Base-by-base conservation (phyloP, 768 basidiomycete species). In the Tricholomella constricta region DNA sequence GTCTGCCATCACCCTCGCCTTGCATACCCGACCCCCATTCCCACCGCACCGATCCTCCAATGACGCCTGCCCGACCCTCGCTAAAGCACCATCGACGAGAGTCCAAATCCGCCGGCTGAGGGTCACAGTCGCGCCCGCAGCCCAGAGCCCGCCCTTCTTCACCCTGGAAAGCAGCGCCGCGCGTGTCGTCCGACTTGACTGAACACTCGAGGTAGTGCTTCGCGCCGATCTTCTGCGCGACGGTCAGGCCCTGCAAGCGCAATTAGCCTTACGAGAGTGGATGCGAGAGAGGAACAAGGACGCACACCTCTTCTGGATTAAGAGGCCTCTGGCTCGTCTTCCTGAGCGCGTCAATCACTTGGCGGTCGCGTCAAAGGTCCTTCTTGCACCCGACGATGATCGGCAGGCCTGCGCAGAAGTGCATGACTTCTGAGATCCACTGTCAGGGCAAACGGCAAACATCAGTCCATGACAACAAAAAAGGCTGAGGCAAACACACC, bases 401-500 rank as follows among this genome's bases (percentile, higher is more conserved):
- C 43, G 97, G 97, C 40, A 98, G 78, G 45, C 89, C 89, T 8
- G 89, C 81, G 71, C 96, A 98, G 75, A 98, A 97, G 73, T 98
- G 97, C 81, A 93, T 89, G 37, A 99, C 95, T 69, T 99, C 96
- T 34, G 94, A 91, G 65, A 98, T 96, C 96, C 96, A 99, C 94
- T 98, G 62, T 19, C 61, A 44, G 40, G 17, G 7, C 36, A 37
- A 4, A 17, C 43, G 34, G 22, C 56, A 43, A 26, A 32, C 52
- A 6, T 19, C 36, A 19, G n/a, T n/a, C 20, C 4, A n/a, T n/a
- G n/a, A 2, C 8, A 37, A 37, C 15, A 31, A 38, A 54, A 11
- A 29, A 23, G 29, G 29, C 35, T 27, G 26, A 25, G 22, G 37
- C 29, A 9, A 37, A 78, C 85, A 54, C 36, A 91, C 97, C 91